phyloP scores from a whole-genome alignment of 495 filamentous ascomycete genomes.

The Filosporella fistucella region DNA sequence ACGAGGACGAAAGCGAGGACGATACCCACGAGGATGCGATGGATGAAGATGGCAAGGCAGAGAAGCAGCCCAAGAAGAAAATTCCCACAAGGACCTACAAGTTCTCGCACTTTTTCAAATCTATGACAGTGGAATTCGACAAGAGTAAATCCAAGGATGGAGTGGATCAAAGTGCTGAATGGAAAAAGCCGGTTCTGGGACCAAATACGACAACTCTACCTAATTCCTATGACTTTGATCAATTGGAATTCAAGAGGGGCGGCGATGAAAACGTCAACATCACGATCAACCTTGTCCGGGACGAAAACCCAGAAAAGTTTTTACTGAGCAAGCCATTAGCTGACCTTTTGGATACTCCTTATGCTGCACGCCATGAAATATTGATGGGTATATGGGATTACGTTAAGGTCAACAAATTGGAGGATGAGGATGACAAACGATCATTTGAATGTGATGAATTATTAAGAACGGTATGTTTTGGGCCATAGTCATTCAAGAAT shows the following conservation, averaged over 20 bases:
- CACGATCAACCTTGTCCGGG: constrained; percentile 78
- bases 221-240: constrained; percentile 73
- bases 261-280: constrained; percentile 91
- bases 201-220: constrained; percentile 46
- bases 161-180: constrained; percentile 56
- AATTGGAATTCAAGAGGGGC: constrained; percentile 83
- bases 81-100: constrained; percentile 32
- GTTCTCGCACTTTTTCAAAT: constrained; percentile 94
- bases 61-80: constrained; percentile 31
- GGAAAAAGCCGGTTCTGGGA: constrained; percentile 64
- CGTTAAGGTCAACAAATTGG: constrained; percentile 75
- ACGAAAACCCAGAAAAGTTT: constrained; percentile 83
- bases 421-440: constrained; percentile 91
- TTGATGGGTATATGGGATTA: constrained; percentile 95
- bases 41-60: constrained; percentile 54
- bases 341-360: constrained; percentile 79
- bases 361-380: constrained; percentile 80
- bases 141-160: constrained; percentile 45
- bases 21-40: constrained; percentile 47
- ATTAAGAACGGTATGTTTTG: constrained; percentile 61
- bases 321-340: constrained; percentile 72
- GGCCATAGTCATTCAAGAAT: background rate
- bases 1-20: constrained; percentile 50
- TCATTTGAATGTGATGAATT: constrained; percentile 84
- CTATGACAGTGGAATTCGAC: constrained; percentile 84